Percentiles rank a stretch among this genome's conserved stretches.
Conservation (phyloP, 2,329 filamentous ascomycete species). For the Diaporthe sp. region DNA sequence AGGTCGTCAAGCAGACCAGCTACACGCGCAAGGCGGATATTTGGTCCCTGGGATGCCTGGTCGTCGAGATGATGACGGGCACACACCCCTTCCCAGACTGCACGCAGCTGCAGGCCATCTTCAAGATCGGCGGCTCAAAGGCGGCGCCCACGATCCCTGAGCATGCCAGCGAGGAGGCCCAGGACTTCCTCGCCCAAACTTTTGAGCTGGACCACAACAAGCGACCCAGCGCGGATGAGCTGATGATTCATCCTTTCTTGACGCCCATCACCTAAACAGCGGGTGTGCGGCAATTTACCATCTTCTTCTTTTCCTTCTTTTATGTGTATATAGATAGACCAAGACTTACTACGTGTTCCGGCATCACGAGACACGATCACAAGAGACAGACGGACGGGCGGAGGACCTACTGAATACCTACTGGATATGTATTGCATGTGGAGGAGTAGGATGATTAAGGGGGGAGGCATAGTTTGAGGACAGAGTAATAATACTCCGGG, state of each 20-base stretch:
- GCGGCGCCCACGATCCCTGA: constrained; percentile 91
- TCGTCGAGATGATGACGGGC: constrained; percentile 99
- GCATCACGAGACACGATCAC: constrained; percentile 28
- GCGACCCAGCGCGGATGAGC: constrained; percentile 89
- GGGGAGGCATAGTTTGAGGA: constrained; percentile 1
- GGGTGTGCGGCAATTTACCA: neutral
- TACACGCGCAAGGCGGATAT: constrained; percentile 99
- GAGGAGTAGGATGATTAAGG: neutral
- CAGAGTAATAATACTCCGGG: constrained; percentile 9
- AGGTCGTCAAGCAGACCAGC: constrained; percentile 97
- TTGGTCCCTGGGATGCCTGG: constrained; percentile 95
- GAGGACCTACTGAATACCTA: constrained; percentile 23
- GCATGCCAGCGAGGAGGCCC: constrained; percentile 84
- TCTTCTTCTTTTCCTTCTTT: neutral
- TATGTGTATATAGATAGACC: constrained; percentile 32
- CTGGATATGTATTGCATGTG: constrained; percentile 28
- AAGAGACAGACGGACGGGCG: constrained; percentile 17
- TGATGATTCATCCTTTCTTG: constrained; percentile 86
- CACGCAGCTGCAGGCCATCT: constrained; percentile 96
- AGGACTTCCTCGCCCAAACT: constrained; percentile 84
- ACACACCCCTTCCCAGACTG: constrained; percentile 96
- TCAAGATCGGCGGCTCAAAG: constrained; percentile 93
- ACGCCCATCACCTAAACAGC: constrained; percentile 70
- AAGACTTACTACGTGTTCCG: constrained; percentile 29
- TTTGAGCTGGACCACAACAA: constrained; percentile 97